Evolutionary conservation across 2,329 filamentous ascomycete species (phyloP), one percentile per base, ranked within the genome.

Genomic region (Xylaria polymorpha): DNA sequence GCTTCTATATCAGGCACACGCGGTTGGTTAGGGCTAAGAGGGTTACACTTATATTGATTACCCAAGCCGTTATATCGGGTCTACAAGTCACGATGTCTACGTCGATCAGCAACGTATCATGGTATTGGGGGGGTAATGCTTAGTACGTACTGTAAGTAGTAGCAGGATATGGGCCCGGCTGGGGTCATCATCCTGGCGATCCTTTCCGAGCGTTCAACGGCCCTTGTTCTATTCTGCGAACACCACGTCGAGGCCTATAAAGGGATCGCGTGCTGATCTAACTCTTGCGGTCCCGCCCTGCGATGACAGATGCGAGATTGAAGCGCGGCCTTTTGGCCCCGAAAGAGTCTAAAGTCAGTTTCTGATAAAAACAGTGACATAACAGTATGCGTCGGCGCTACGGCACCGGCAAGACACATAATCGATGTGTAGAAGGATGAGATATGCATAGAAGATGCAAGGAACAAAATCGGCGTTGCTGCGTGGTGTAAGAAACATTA

Each of bases 391-490:
- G 20, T 62, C 39, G 46, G 35, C 44, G 43, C 32, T 58, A 12
- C 44, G 43, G 48, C 14, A 48, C 43, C 20, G 46, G 41, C 48
- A 37, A 15, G n/a, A 46, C 55, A 44, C 14, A 48, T 37, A n/a
- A 29, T 61, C 6, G 41, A 57, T 43, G 44, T 15, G 41, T 56
- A 20, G 67, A 67, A 67, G 53, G 67, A 67, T 57, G 59, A 48
- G 67, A 60, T 35, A 67, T 51, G 64, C 64, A 53, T 67, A 32
- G 67, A 69, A 67, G 44, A 69, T 67, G 64, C 64, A 51, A 39
- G 64, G 64, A 53, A 67, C 59, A 22, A 55, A 37, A 32, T 37
- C 41, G 50, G 53, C 50, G 55, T 56, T 63, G 15, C 55, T 20
- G 35, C 35, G 46, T 50, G 25, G 50, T 37, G 56, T 56, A 56